Conservation (phyloP, 805 yeast species). For the Priceomyces fermenticarens region DNA sequence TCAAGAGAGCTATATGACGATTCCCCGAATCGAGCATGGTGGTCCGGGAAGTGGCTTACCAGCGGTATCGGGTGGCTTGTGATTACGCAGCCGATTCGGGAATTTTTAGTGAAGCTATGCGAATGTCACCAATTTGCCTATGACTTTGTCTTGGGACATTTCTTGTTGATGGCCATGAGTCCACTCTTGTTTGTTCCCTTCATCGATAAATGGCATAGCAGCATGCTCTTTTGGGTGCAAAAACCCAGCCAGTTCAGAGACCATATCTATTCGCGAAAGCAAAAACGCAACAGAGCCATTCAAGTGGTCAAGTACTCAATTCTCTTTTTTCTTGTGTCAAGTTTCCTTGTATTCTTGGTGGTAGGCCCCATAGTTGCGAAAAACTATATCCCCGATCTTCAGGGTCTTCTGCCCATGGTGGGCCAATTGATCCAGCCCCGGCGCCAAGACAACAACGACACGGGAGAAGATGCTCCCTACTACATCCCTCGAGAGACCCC, state of each 20-base stretch:
- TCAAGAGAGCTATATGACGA: slow-evolving; percentile 44
- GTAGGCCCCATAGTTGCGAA: slow-evolving; percentile 46
- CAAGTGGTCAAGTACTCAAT: slow-evolving; percentile 43
- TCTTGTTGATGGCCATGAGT: slow-evolving; percentile 33
- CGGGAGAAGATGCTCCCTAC: slow-evolving; percentile 54
- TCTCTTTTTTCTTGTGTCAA: slow-evolving; percentile 41
- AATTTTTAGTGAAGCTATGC: slow-evolving; percentile 41
- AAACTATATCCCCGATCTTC: slow-evolving; percentile 12
- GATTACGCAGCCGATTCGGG: slow-evolving; percentile 46
- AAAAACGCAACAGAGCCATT: slow-evolving; percentile 21
- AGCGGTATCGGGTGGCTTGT: slow-evolving; percentile 34
- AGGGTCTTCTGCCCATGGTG: slow-evolving; percentile 12
- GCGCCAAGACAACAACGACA: slow-evolving; percentile 61
- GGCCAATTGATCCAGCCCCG: slow-evolving; percentile 52
- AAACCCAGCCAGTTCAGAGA: slow-evolving; percentile 34
- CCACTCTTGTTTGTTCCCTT: slow-evolving; percentile 45
- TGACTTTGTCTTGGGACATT: slow-evolving; percentile 48
- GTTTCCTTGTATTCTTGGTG: slow-evolving; percentile 39
- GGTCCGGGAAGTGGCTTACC: slow-evolving; percentile 51
- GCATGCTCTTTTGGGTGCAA: slow-evolving; percentile 49
- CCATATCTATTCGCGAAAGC: slow-evolving; percentile 40
- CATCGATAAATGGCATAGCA: slow-evolving; percentile 47
- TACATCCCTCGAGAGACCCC: slow-evolving; percentile 38
- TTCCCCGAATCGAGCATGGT: slow-evolving; percentile 46
- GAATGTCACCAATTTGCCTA: slow-evolving; percentile 46